Conservation (phyloP, 306 rosid species). For the Inga leiocalycina region DNA sequence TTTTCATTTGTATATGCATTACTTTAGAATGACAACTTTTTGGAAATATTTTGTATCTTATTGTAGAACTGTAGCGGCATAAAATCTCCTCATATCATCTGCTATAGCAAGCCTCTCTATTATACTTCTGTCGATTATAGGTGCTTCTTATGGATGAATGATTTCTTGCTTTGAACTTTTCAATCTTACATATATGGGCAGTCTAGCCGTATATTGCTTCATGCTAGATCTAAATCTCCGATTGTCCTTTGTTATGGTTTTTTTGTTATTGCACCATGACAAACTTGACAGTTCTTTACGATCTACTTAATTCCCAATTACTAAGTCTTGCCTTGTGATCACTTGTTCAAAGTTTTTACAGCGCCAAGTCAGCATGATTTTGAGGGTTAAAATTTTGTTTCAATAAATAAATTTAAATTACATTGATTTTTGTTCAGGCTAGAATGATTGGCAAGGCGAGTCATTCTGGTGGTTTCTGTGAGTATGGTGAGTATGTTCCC, state of each 20-base stretch:
- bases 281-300: background rate
- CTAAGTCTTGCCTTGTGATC: background rate
- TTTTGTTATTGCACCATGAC: background rate
- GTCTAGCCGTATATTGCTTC: background rate
- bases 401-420: background rate
- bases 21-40: background rate
- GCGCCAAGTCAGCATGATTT: background rate
- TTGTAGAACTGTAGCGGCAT: background rate
- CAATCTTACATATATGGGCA: background rate
- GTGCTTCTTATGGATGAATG: background rate
- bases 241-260: background rate
- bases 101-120: background rate
- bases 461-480: slow-evolving; percentile 25
- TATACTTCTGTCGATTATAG: background rate
- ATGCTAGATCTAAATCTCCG: background rate
- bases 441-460: slow-evolving; percentile 37
- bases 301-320: background rate
- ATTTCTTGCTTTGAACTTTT: background rate
- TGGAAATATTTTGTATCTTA: background rate
- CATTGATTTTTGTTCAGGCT: slow-evolving; percentile 43
- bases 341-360: background rate
- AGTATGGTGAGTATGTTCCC: slow-evolving; percentile 53
- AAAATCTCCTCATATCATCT: background rate
- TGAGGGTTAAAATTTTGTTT: background rate
- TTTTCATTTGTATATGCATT: background rate